These are phyloP conservation scores for Sclerotinia sclerotiorum DNA, from an alignment of 2,329 filamentous ascomycete species.

Conservation along the genomic window DNA sequence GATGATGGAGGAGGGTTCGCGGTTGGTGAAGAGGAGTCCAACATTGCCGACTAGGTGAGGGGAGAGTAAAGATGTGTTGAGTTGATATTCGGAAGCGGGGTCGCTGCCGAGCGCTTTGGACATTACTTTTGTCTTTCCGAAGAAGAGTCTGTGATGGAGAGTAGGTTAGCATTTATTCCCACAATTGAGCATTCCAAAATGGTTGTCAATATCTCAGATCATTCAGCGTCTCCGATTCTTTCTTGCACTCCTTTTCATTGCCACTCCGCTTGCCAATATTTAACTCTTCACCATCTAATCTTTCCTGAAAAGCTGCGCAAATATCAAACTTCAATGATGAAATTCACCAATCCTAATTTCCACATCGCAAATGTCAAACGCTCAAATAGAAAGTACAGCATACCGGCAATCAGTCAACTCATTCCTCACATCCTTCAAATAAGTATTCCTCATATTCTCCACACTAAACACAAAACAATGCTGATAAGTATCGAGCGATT, in stretches of 20 bases:
- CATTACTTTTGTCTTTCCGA: constrained; percentile 99
- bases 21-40: constrained; percentile 87
- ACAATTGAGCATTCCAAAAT: too few relatives aligned
- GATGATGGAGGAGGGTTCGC: constrained; percentile 63
- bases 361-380: not conserved
- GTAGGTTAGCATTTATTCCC: not conserved
- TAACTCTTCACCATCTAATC: not conserved
- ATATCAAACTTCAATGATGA: not conserved
- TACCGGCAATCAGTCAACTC: constrained; percentile 84
- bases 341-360: not conserved
- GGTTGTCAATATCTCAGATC: not conserved
- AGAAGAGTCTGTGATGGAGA: constrained; percentile 70
- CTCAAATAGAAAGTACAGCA: constrained; percentile 35
- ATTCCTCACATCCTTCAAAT: constrained; percentile 84
- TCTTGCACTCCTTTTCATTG: not conserved
- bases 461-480: constrained; percentile 92
- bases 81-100: constrained; percentile 75
- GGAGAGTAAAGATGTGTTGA: constrained; percentile 70
- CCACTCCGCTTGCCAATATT: too few relatives aligned
- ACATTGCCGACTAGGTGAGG: constrained; percentile 76
- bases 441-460: constrained; percentile 97
- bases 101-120: constrained; percentile 83
- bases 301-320: not conserved
- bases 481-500: constrained; percentile 80
- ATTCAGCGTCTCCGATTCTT: not conserved